Conservation (phyloP, 352 stramenopile genomes). For the Phytophthora ohioensis region DNA sequence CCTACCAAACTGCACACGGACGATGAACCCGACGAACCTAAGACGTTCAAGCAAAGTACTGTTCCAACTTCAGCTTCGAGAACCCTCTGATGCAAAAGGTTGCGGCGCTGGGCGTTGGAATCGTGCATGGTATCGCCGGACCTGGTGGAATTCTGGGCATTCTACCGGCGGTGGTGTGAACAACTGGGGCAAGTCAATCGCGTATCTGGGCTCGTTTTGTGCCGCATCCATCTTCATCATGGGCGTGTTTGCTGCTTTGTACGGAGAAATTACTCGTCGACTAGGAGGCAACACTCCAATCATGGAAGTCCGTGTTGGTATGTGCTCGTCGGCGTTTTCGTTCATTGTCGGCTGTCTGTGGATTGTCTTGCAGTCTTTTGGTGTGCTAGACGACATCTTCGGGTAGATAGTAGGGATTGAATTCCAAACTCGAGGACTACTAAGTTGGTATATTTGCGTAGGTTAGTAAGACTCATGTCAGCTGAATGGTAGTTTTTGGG, state of each 20-base stretch:
- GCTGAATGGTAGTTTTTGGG: slow-evolving; percentile 58
- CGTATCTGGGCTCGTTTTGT: slow-evolving; percentile 90
- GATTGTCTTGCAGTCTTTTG: slow-evolving; percentile 68
- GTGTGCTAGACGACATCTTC: slow-evolving; percentile 71
- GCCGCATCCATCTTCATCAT: slow-evolving; percentile 87
- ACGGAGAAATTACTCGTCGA: slow-evolving; percentile 70
- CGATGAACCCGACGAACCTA: not conserved
- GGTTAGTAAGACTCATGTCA: slow-evolving; percentile 30
- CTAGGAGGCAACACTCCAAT: slow-evolving; percentile 32
- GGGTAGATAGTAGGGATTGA: slow-evolving; percentile 19
- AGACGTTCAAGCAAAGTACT: slow-evolving; percentile 34
- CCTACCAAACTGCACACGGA: not conserved
- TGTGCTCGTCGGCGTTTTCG: slow-evolving; percentile 64
- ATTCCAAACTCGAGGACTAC: no score
- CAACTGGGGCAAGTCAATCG: slow-evolving; percentile 48
- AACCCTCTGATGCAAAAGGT: slow-evolving; percentile 61
- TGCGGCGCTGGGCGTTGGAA: slow-evolving; percentile 80
- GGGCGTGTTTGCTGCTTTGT: slow-evolving; percentile 83
- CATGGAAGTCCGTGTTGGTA: slow-evolving; percentile 54
- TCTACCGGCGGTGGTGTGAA: slow-evolving; percentile 63
- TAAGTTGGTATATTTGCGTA: no score
- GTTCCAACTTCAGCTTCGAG: slow-evolving; percentile 45
- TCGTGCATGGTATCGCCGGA: slow-evolving; percentile 85
- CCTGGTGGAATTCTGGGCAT: slow-evolving; percentile 80
- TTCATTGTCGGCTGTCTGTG: slow-evolving; percentile 69